Base-by-base conservation (phyloP, 1,284 basidiomycete species). In the Microstroma glucosiphilum region DNA sequence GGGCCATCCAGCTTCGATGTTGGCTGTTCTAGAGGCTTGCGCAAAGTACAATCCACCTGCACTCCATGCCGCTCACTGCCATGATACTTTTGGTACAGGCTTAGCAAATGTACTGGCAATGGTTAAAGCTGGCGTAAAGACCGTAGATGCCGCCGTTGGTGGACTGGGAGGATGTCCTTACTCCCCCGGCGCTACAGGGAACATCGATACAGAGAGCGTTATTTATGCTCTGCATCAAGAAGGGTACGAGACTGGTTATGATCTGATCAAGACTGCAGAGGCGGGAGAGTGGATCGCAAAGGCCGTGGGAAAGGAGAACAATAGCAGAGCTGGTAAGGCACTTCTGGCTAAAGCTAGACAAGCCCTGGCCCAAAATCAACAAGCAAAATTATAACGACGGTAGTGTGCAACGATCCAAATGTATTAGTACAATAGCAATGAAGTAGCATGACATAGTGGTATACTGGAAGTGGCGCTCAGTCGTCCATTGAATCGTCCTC, bases 121-220 rank as follows among this genome's bases (percentile, higher is more conserved):
- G 17, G 77, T 82, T 1, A 72, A 75, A 3, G 63, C 72, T 56
- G 83, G 83, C 9, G 81, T 93, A 2, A 61, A 70, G 2, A 81
- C 82, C 1, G 79, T 83, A 23, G 82, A 84, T 67, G 75, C 82
- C 3, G 88, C 89, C 1, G 86, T 96, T 6, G 90, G 87, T 4
- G 92, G 92, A 0, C 85, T 96, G 0, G 93, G 93, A 1, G 92
- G 92, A 13, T 96, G 93, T 74, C 92, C 93, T 0, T 97, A 92
- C 80, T 92, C 91, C 0, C 93, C 93, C 0, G 92, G 92, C 48
- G 70, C 70, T 6, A 77, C 70, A 21, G 67, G 72, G n/a, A 76
- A 78, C 54, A 75, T 78, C 42, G 75, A 75, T 49, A 77, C 75
- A 0, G 76, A 81, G 75, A 91, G 92, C 70, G 86, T 94, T 0